Evolutionary conservation across 306 rosid genomes (phyloP).

Genomic region (Pyrus betulifolia): DNA sequence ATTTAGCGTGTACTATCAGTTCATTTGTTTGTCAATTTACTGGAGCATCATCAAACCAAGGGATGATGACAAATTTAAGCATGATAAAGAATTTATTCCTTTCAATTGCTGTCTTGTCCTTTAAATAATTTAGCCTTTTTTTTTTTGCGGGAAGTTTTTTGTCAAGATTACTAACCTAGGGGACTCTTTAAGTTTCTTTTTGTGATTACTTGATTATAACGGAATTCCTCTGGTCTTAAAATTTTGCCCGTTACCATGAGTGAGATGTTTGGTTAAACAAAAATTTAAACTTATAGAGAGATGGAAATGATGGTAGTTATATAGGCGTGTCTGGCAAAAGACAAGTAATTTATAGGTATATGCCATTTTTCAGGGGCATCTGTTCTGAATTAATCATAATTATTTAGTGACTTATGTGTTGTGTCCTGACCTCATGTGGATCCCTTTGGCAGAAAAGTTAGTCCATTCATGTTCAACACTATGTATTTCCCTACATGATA

Average conservation of each 20-base stretch:
- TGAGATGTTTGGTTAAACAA: neutral
- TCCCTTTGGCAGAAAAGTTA: neutral
- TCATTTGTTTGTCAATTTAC: neutral
- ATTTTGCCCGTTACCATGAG: neutral
- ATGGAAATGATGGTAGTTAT: neutral
- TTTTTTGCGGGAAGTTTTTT: neutral
- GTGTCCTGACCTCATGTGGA: neutral
- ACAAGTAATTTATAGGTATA: neutral
- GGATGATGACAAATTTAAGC: neutral
- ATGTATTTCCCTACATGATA: neutral
- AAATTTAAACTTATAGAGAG: neutral
- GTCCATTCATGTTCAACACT: neutral
- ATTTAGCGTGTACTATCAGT: neutral
- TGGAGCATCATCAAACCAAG: neutral
- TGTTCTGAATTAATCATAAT: neutral
- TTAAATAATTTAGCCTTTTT: neutral
- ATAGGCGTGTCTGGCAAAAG: neutral
- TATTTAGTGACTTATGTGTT: neutral
- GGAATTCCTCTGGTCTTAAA: neutral
- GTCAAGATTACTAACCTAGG: neutral
- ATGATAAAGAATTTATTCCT: neutral
- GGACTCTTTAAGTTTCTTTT: neutral
- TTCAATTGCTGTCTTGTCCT: neutral
- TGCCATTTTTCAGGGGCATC: neutral
- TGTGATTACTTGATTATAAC: neutral